Conservation (phyloP, 2,329 filamentous ascomycete species). For the Aspergillus sp. region DNA sequence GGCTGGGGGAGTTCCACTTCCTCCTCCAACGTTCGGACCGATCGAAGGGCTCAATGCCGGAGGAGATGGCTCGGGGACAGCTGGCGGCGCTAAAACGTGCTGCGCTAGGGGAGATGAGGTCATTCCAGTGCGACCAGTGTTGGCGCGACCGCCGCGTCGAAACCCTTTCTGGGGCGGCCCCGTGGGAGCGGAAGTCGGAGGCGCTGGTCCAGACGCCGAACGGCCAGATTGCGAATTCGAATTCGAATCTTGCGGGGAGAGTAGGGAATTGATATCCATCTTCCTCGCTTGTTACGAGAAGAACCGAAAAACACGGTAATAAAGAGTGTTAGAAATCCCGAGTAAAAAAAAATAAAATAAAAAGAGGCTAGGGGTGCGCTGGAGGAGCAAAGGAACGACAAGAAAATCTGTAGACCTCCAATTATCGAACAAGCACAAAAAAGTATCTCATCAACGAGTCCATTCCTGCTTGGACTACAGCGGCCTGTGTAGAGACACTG, state of each 20-base stretch:
- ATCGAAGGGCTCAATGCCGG: conserved; percentile 25
- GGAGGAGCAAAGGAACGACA: conserved; percentile 3
- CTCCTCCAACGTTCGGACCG: conserved; percentile 18
- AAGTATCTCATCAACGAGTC: conserved; percentile 22
- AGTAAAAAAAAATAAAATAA: no score
- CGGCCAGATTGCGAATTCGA: conserved; percentile 30
- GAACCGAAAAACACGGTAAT: conserved; percentile 1
- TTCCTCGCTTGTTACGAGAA: conserved; percentile 6
- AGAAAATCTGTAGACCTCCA: conserved; percentile 2
- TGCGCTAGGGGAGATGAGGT: conserved; percentile 37
- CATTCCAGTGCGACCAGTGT: conserved; percentile 25
- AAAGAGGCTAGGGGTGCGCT: conserved; percentile 2
- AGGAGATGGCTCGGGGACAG: conserved; percentile 31
- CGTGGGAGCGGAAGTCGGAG: conserved; percentile 16
- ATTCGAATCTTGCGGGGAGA: conserved; percentile 38
- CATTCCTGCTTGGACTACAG: conserved; percentile 26
- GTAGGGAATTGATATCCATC: conserved; percentile 42
- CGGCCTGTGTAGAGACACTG: conserved; percentile 16
- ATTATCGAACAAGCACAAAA: conserved; percentile 16
- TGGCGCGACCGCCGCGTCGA: conserved; percentile 27
- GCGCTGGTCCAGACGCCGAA: conserved; percentile 22
- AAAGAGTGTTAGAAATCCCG: neutral
- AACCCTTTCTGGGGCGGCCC: conserved; percentile 29
- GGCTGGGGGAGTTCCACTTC: conserved; percentile 29
- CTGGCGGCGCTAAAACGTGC: conserved; percentile 33